phyloP scores from a whole-genome alignment of 2,329 filamentous ascomycete genomes.

The Clarireedia hainanense region DNA sequence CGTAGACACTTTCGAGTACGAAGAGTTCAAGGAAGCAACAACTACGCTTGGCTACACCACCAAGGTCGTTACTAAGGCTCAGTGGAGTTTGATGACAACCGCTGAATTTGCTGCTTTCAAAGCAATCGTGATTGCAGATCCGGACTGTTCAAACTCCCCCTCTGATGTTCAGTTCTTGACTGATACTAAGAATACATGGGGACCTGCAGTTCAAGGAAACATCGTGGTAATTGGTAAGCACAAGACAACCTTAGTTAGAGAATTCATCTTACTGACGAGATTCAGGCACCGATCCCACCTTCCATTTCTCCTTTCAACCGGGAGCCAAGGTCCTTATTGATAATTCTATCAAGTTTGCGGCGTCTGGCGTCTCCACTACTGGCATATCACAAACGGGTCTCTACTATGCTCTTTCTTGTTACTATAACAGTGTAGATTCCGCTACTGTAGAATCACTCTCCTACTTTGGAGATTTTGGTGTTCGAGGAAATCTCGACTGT shows the following conservation, averaged over 20 bases:
- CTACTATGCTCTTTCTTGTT: constrained; percentile 37
- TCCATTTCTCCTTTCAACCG: constrained; percentile 11
- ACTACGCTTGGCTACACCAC: constrained; percentile 22
- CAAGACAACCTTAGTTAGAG: background rate
- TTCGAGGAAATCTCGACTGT: constrained; percentile 33
- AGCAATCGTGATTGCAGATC: constrained; percentile 37
- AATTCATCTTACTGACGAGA: background rate
- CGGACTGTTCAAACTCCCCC: constrained; percentile 28
- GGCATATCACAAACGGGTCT: constrained; percentile 29
- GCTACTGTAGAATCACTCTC: constrained; percentile 25
- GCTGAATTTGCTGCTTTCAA: constrained; percentile 38
- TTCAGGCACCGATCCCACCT: constrained; percentile 28
- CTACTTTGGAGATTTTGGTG: constrained; percentile 33
- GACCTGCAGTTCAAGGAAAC: constrained; percentile 35
- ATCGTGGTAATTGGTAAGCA: constrained; percentile 34
- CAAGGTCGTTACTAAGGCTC: constrained; percentile 30
- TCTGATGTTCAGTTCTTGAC: constrained; percentile 32
- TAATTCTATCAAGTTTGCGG: constrained; percentile 32
- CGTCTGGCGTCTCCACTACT: constrained; percentile 20
- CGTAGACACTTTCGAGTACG: constrained; percentile 24
- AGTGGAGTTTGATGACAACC: constrained; percentile 34
- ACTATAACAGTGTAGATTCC: constrained; percentile 29
- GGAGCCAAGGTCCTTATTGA: constrained; percentile 33
- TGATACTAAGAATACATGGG: constrained; percentile 34
- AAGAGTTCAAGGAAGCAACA: constrained; percentile 20